phyloP scores from a whole-genome alignment of 768 basidiomycete species.

The Auricularia auricula-judae region DNA sequence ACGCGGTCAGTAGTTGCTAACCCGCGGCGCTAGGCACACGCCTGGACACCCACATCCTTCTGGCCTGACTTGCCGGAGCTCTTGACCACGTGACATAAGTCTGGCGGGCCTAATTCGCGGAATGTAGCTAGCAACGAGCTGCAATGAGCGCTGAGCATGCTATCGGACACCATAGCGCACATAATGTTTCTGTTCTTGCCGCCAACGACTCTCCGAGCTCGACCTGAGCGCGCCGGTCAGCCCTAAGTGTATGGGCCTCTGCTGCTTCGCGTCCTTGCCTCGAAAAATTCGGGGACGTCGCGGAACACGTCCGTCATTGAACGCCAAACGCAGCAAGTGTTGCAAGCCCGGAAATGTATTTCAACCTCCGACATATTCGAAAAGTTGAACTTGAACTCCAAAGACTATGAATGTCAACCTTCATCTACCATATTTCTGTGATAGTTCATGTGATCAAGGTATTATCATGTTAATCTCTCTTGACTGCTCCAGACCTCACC shows the following conservation, averaged over 20 bases:
- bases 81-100: constrained; percentile 92
- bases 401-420: too few species aligned
- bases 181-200: constrained; percentile 83
- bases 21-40: constrained; percentile 1
- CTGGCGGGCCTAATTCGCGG: constrained; percentile 94
- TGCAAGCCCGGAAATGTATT: neutral
- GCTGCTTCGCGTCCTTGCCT: constrained; percentile 38
- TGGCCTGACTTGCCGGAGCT: constrained; percentile 72
- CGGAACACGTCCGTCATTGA: constrained; percentile 20
- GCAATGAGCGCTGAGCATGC: constrained; percentile 8
- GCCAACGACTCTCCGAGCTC: constrained; percentile 84
- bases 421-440: too few species aligned
- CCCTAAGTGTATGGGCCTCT: neutral
- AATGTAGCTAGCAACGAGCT: constrained; percentile 60
- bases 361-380: too few species aligned
- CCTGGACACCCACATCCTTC: constrained; percentile 59
- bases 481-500: too few species aligned
- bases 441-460: too few species aligned
- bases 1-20: neutral
- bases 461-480: too few species aligned
- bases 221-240: constrained; percentile 34
- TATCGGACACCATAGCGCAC: constrained; percentile 35
- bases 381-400: too few species aligned
- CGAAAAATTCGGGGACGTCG: constrained; percentile 94
- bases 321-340: neutral